Conservation (phyloP, 192 early-diverging fungal species). For the Obelidium mucronatum region DNA sequence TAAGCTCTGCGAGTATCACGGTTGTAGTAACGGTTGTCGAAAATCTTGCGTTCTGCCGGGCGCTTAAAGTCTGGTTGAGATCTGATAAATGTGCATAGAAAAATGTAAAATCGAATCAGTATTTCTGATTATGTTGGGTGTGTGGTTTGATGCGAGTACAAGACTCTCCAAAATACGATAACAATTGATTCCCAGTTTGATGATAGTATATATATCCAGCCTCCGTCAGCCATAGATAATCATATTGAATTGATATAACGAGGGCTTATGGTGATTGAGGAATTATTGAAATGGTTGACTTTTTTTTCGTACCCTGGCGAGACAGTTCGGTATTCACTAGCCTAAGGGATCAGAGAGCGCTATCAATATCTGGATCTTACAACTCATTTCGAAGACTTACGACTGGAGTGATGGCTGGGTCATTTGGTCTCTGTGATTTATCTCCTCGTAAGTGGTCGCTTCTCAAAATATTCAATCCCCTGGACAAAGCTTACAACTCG, state of each 20-base stretch:
- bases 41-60: slow-evolving; percentile 49
- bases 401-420: slow-evolving; percentile 42
- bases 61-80: slow-evolving; percentile 49
- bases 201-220: no score
- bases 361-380: background rate
- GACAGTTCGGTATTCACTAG: slow-evolving; percentile 53
- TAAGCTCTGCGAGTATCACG: slow-evolving; percentile 92
- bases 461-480: background rate
- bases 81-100: no score
- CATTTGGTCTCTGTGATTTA: slow-evolving; percentile 36
- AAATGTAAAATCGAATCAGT: no score
- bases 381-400: slow-evolving; percentile 15
- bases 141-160: no score
- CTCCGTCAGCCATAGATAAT: no score
- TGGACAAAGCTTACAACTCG: slow-evolving; percentile 38
- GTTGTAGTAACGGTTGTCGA: slow-evolving; percentile 89
- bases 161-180: no score
- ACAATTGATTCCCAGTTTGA: no score
- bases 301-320: slow-evolving; percentile 52
- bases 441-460: background rate
- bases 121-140: no score
- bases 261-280: no score
- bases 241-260: no score
- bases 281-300: no score
- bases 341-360: slow-evolving; percentile 28